These are phyloP conservation scores for Rosa persica DNA, from an alignment of 306 rosid genomes.

Conservation along the genomic window DNA sequence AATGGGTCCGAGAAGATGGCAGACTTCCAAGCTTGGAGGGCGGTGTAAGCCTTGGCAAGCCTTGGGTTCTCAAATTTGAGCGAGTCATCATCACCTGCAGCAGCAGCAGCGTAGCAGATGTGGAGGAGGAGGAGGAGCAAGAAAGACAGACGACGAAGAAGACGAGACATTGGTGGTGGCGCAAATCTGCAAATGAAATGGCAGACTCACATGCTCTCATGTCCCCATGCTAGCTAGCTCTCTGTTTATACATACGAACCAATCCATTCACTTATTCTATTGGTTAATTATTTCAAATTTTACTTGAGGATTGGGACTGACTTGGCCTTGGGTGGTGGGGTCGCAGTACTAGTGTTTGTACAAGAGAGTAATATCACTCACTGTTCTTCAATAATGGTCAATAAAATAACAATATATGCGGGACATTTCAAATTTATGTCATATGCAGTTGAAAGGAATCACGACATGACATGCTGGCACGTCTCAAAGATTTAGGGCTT, in stretches of 20 bases:
- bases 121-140: constrained; percentile 17
- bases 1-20: constrained; percentile 32
- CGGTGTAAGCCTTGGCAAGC: constrained; percentile 26
- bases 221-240: constrained; percentile 12
- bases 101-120: not conserved
- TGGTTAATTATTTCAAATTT: not conserved
- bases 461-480: constrained; percentile 27
- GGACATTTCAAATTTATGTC: constrained; percentile 7
- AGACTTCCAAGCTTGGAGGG: constrained; percentile 34
- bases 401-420: not conserved
- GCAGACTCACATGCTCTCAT: constrained; percentile 7
- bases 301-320: not conserved
- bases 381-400: constrained; percentile 2
- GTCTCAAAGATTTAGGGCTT: constrained; percentile 14
- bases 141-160: not conserved
- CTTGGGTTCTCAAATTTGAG: constrained; percentile 25
- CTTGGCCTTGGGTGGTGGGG: constrained; percentile 1
- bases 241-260: constrained; percentile 21
- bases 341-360: not conserved
- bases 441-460: constrained; percentile 10
- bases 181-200: not conserved
- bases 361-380: not conserved
- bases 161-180: constrained; percentile 19
- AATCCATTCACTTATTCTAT: not conserved
- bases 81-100: not conserved